These are phyloP conservation scores for Acrasis kona DNA, from an alignment of 78 protist genomes.

Conservation along the genomic window DNA sequence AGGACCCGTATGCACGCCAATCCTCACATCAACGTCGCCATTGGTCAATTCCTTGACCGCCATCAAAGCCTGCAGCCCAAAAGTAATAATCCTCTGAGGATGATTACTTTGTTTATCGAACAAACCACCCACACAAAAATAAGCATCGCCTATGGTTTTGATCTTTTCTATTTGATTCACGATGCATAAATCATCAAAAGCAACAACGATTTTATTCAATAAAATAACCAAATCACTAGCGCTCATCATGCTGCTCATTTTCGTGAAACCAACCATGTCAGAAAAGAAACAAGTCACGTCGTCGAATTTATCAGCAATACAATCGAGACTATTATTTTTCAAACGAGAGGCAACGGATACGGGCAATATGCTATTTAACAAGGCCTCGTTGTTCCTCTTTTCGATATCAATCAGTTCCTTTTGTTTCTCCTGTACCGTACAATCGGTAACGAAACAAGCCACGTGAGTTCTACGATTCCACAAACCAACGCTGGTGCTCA, in stretches of 20 bases:
- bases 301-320: constrained; percentile 8
- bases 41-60: background rate
- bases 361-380: background rate
- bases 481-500: no score
- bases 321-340: background rate
- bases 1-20: constrained; percentile 14
- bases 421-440: no score
- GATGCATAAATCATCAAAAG: constrained; percentile 29
- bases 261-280: constrained; percentile 68
- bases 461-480: no score
- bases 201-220: constrained; percentile 47
- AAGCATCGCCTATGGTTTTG: constrained; percentile 45
- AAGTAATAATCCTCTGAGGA: background rate
- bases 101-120: background rate
- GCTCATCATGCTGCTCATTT: constrained; percentile 20
- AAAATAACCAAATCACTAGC: constrained; percentile 51
- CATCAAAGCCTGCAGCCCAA: background rate
- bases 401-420: background rate
- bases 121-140: constrained; percentile 21
- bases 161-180: constrained; percentile 23
- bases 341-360: background rate
- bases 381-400: background rate
- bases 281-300: constrained; percentile 37
- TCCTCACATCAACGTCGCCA: constrained; percentile 2
- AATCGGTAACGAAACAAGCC: no score